Conservation (phyloP, 192 early-diverging fungal genomes). For the Jimgerdemannia flammicorona region DNA sequence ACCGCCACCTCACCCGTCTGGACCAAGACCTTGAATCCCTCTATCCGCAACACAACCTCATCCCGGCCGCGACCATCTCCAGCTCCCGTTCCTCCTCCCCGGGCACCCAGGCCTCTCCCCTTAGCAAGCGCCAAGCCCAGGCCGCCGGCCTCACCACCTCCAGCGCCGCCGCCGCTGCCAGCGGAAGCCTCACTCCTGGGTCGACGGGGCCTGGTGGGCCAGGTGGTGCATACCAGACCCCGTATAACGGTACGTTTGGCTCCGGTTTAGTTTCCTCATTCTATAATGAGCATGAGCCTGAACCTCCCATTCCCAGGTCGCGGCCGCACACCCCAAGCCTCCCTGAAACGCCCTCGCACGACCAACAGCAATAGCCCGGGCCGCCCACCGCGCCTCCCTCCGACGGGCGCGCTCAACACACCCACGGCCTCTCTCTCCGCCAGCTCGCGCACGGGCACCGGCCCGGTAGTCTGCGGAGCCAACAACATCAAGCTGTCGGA, state of each 20-base stretch:
- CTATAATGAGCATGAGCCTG: no score
- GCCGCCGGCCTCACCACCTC: background rate
- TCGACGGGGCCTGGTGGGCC: background rate
- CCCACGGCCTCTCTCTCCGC: no score
- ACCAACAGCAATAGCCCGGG: background rate
- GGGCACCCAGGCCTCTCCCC: background rate
- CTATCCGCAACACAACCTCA: conserved; percentile 3
- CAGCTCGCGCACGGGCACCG: no score
- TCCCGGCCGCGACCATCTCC: background rate
- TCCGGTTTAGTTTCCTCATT: no score
- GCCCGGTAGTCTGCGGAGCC: no score
- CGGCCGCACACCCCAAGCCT: background rate
- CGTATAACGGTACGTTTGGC: background rate
- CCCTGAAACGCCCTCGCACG: background rate
- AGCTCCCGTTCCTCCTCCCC: background rate
- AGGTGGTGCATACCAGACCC: background rate
- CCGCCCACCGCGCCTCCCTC: background rate
- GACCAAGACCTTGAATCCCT: background rate
- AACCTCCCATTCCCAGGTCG: background rate
- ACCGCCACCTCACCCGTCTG: background rate
- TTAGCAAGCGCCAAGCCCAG: background rate
- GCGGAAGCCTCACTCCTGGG: background rate
- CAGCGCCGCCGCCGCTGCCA: background rate
- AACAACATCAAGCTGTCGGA: background rate
- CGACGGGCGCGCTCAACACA: no score